A percentile compares a stretch with the other conserved stretches of the same genome.
These are phyloP conservation scores for Nemania diffusa DNA, from an alignment of 2,329 filamentous ascomycete genomes.

Conservation along the genomic window DNA sequence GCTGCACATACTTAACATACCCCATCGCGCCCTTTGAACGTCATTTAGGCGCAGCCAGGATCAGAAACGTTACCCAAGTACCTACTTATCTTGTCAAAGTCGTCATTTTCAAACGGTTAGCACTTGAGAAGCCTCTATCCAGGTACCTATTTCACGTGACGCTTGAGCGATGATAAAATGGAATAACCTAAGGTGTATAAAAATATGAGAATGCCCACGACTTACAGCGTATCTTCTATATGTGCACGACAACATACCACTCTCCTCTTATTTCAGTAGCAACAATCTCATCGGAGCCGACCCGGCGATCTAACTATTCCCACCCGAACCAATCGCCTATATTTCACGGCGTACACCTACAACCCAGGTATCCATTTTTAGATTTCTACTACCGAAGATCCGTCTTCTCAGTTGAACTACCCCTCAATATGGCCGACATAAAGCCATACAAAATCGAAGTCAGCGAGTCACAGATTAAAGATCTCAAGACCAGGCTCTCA, in stretches of 20 bases:
- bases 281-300: conserved; percentile 18
- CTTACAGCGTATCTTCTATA: background rate
- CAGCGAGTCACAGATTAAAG: conserved; percentile 47
- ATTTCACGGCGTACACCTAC: conserved; percentile 8
- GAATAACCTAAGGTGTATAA: conserved; percentile 11
- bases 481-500: conserved; percentile 50
- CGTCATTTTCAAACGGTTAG: conserved; percentile 1
- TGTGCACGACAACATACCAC: background rate
- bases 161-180: background rate
- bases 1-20: background rate
- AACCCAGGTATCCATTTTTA: background rate
- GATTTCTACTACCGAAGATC: too few species aligned
- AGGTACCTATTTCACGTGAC: background rate
- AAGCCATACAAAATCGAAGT: conserved; percentile 51
- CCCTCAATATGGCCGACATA: conserved; percentile 45
- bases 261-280: background rate
- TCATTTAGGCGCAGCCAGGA: conserved; percentile 20
- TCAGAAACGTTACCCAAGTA: background rate
- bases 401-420: background rate
- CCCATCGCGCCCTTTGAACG: conserved; percentile 25
- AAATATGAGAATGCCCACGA: background rate
- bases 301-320: background rate
- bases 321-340: background rate
- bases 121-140: background rate
- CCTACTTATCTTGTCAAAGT: background rate